phyloP scores from a whole-genome alignment of 2,329 filamentous ascomycete species.

The Colletotrichum sidae region DNA sequence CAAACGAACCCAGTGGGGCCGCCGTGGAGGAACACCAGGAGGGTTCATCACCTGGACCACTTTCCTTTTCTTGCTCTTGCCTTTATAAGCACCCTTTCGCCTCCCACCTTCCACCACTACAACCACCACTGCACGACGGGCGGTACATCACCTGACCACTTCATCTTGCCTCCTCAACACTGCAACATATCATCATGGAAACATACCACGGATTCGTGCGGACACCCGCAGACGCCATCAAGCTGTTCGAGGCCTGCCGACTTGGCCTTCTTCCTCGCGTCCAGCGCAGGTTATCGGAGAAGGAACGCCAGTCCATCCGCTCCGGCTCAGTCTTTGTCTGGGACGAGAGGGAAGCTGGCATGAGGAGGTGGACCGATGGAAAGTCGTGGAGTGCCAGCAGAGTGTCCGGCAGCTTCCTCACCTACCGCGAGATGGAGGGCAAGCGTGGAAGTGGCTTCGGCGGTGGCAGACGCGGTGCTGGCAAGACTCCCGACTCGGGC shows the following conservation, averaged over 20 bases:
- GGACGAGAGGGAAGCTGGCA: constrained; percentile 98
- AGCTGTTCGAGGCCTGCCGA: constrained; percentile 97
- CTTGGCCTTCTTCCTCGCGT: constrained; percentile 90
- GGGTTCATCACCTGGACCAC: constrained; percentile 18
- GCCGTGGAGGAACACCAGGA: constrained; percentile 28
- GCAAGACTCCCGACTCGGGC: constrained; percentile 86
- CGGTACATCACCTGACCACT: too few relatives aligned
- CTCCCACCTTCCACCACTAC: too few relatives aligned
- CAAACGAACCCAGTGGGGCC: constrained; percentile 34
- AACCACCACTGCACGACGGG: too few relatives aligned
- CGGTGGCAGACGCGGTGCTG: constrained; percentile 66
- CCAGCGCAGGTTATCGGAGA: constrained; percentile 92
- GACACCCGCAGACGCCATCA: constrained; percentile 96
- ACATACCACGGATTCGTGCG: constrained; percentile 96
- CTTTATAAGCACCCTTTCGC: too few relatives aligned
- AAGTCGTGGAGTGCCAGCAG: constrained; percentile 99
- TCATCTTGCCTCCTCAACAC: constrained; percentile 28
- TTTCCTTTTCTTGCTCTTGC: background rate
- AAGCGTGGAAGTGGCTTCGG: constrained; percentile 87
- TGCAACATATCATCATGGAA: constrained; percentile 75
- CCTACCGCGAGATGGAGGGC: constrained; percentile 98
- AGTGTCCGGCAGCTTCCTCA: constrained; percentile 96
- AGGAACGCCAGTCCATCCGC: constrained; percentile 94
- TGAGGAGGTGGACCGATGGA: constrained; percentile 98
- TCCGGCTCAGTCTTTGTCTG: constrained; percentile 99